These are phyloP conservation scores for Candida golubevii DNA, from an alignment of 805 yeast genomes.

Conservation along the genomic window DNA sequence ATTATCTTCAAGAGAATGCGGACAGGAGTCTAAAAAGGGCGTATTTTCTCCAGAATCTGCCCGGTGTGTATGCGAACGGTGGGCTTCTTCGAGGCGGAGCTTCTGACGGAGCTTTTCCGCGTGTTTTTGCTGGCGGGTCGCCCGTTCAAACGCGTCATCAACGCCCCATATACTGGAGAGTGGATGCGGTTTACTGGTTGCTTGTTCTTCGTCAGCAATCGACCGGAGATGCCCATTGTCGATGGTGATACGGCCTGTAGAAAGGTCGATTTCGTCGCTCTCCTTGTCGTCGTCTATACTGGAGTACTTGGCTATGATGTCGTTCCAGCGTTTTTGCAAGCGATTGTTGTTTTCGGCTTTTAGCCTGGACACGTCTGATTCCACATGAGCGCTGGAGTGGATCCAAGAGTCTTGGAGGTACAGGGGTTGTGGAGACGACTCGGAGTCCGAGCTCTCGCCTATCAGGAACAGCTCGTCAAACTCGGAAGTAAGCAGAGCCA, in stretches of 20 bases:
- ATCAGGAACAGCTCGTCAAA: conserved; percentile 22
- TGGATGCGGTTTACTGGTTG: conserved; percentile 9
- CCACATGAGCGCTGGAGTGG: too few relatives aligned
- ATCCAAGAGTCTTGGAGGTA: too few relatives aligned
- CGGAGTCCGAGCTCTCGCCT: conserved; percentile 17
- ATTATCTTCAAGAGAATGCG: conserved; percentile 18
- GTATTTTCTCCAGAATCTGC: too few relatives aligned
- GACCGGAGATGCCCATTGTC: conserved; percentile 70
- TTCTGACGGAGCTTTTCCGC: conserved; percentile 11
- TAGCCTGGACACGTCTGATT: conserved; percentile 22
- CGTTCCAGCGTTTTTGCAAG: conserved; percentile 40
- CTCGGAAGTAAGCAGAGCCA: not conserved
- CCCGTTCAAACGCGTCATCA: conserved; percentile 28
- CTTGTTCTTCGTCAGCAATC: conserved; percentile 18
- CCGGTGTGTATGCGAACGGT: too few relatives aligned
- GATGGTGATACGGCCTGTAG: conserved; percentile 56
- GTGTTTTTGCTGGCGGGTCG: conserved; percentile 8
- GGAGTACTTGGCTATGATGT: conserved; percentile 50
- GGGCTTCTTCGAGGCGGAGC: conserved; percentile 2
- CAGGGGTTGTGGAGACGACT: not conserved
- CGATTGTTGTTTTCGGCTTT: conserved; percentile 25
- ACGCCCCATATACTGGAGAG: conserved; percentile 37
- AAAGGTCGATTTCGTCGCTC: conserved; percentile 63
- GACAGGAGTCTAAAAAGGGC: conserved; percentile 3
- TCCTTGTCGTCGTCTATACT: conserved; percentile 44